A percentile compares a stretch with the other conserved stretches of the same genome.
Evolutionary conservation across 2,329 filamentous ascomycete genomes (phyloP).

Genomic region (Byssothecium circinans): DNA sequence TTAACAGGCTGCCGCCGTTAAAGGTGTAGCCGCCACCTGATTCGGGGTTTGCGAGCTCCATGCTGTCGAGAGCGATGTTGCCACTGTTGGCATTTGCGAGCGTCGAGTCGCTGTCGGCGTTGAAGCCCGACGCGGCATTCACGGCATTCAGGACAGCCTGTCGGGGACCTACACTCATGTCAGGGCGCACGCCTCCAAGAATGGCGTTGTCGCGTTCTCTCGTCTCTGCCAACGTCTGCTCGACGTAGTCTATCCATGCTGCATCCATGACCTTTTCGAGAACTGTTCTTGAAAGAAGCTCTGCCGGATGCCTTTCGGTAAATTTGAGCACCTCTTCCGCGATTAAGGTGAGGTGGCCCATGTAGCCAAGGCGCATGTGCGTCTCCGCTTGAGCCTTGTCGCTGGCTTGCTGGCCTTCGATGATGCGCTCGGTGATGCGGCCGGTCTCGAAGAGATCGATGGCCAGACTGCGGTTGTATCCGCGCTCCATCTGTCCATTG

Average conservation of each 20-base stretch:
- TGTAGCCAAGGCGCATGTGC: conserved; percentile 93
- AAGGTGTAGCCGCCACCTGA: conserved; percentile 74
- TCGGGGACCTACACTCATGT: conserved; percentile 81
- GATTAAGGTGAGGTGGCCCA: conserved; percentile 96
- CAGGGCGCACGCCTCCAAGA: conserved; percentile 88
- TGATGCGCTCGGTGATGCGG: conserved; percentile 86
- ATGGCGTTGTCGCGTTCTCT: conserved; percentile 98
- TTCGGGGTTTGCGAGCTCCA: conserved; percentile 66
- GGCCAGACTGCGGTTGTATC: conserved; percentile 86
- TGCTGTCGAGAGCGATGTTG: conserved; percentile 56
- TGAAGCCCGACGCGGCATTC: conserved; percentile 60
- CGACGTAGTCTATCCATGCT: conserved; percentile 93
- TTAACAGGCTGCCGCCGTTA: conserved; percentile 73
- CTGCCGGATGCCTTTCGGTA: conserved; percentile 87
- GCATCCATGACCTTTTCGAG: conserved; percentile 86
- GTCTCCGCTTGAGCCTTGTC: conserved; percentile 81
- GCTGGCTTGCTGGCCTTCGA: conserved; percentile 83
- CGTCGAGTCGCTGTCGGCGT: conserved; percentile 55
- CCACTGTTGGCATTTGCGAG: conserved; percentile 74
- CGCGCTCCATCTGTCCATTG: conserved; percentile 95
- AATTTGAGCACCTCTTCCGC: conserved; percentile 99
- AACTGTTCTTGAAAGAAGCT: conserved; percentile 80
- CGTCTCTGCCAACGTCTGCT: conserved; percentile 89
- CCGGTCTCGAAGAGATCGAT: conserved; percentile 92
- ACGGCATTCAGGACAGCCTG: conserved; percentile 65